Percentiles rank a stretch among this genome's conserved stretches.
Conservation (phyloP, 306 rosid species). For the Pyrus communis region DNA sequence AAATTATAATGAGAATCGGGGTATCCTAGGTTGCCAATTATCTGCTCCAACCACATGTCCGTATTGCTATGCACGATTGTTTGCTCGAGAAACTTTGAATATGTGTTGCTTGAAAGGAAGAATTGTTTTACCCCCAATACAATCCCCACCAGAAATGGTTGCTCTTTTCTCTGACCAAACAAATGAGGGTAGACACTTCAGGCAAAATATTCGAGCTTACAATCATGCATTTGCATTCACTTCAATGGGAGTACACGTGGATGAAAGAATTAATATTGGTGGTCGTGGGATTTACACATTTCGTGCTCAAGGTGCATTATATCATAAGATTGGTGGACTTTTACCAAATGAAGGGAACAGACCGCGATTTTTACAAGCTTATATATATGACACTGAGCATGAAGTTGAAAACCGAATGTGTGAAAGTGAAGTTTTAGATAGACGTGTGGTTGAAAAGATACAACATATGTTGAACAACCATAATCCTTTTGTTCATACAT, state of each 20-base stretch:
- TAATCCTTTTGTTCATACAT: background rate
- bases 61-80: too few species aligned
- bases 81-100: too few species aligned
- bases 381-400: background rate
- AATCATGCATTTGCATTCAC: background rate
- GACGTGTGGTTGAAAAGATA: background rate
- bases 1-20: too few species aligned
- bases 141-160: background rate
- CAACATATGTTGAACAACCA: background rate
- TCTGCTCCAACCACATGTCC: too few species aligned
- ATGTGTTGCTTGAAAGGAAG: too few species aligned
- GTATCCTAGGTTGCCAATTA: too few species aligned
- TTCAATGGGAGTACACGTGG: background rate
- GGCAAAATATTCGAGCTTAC: background rate
- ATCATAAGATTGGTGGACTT: background rate
- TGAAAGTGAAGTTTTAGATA: background rate
- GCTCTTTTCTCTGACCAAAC: background rate
- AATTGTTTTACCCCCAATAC: too few species aligned
- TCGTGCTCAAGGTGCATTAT: background rate
- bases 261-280: background rate
- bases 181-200: background rate
- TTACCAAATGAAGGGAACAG: background rate
- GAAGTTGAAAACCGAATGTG: background rate
- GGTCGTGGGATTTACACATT: background rate
- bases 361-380: background rate